A percentile compares a stretch with the other conserved stretches of the same genome.
phyloP scores from a whole-genome alignment of 352 stramenopile genomes.

The Hyaloperonospora brassicae region DNA sequence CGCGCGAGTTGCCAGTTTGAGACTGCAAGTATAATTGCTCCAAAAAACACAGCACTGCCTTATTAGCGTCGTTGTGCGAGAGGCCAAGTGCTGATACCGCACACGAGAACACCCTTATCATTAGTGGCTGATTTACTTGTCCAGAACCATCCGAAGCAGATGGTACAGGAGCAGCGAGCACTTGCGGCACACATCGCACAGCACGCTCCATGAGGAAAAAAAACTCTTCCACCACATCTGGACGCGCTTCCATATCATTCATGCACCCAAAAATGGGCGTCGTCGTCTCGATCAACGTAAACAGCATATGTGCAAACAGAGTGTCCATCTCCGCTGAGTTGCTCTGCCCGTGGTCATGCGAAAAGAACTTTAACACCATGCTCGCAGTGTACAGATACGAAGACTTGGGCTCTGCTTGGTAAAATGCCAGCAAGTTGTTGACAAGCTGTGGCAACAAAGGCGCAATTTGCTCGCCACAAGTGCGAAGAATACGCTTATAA shows the following conservation, averaged over 20 bases:
- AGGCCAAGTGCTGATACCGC: slow-evolving; percentile 83
- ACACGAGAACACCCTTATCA: slow-evolving; percentile 79
- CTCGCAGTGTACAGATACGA: slow-evolving; percentile 79
- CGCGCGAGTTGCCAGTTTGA: slow-evolving; percentile 8
- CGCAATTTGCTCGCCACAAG: slow-evolving; percentile 47
- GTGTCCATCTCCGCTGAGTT: slow-evolving; percentile 30
- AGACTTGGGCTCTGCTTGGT: slow-evolving; percentile 69
- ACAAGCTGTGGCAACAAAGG: slow-evolving; percentile 65
- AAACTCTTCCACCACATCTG: slow-evolving; percentile 93
- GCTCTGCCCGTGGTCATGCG: slow-evolving; percentile 13
- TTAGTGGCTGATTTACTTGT: slow-evolving; percentile 28
- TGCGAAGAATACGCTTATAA: slow-evolving; percentile 85
- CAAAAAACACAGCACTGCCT: slow-evolving; percentile 89
- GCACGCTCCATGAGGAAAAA: slow-evolving; percentile 92
- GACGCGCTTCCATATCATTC: slow-evolving; percentile 61
- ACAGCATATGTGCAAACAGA: slow-evolving; percentile 52
- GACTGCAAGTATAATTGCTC: slow-evolving; percentile 45
- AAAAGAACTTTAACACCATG: slow-evolving; percentile 80
- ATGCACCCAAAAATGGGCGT: slow-evolving; percentile 74
- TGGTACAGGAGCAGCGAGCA: slow-evolving; percentile 42
- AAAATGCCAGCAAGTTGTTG: slow-evolving; percentile 72
- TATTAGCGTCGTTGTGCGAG: slow-evolving; percentile 91
- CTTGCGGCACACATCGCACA: slow-evolving; percentile 75
- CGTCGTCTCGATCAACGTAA: slow-evolving; percentile 62
- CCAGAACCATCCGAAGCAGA: slow-evolving; percentile 9